A percentile compares a stretch with the other conserved stretches of the same genome.
phyloP scores from a whole-genome alignment of 2,329 filamentous ascomycete genomes.

The Neopestalotiopsis sp. region DNA sequence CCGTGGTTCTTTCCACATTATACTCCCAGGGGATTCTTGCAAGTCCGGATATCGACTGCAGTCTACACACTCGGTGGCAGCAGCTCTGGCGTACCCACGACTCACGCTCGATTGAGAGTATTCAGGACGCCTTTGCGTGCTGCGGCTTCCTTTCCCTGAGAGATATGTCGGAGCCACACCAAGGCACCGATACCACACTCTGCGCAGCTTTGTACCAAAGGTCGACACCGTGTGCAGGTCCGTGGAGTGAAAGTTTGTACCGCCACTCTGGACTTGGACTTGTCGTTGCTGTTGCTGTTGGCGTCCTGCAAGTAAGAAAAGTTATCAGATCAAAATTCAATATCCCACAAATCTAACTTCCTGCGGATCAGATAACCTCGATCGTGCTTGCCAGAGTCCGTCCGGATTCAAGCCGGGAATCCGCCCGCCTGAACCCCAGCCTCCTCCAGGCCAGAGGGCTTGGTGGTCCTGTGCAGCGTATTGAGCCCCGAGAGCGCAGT shows the following conservation, averaged over 20 bases:
- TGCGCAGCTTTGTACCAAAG: constrained; percentile 56
- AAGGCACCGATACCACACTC: constrained; percentile 31
- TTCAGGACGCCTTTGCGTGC: constrained; percentile 71
- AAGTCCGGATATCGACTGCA: constrained; percentile 49
- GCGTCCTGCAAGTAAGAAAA: constrained; percentile 56
- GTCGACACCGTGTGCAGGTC: constrained; percentile 50
- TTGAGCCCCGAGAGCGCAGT: not conserved
- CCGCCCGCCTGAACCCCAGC: too few relatives aligned
- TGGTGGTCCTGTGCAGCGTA: not conserved
- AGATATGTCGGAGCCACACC: constrained; percentile 65
- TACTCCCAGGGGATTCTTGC: constrained; percentile 38
- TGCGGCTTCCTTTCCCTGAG: constrained; percentile 64
- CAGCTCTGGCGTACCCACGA: constrained; percentile 57
- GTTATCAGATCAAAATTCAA: too few relatives aligned
- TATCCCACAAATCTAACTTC: not conserved
- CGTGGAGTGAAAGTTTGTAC: constrained; percentile 63
- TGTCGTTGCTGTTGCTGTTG: constrained; percentile 56
- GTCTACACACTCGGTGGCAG: constrained; percentile 62
- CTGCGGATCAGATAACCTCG: not conserved
- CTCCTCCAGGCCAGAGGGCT: too few relatives aligned
- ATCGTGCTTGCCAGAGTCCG: not conserved
- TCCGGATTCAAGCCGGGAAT: not conserved
- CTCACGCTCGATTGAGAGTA: constrained; percentile 51
- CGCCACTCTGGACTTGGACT: constrained; percentile 60
- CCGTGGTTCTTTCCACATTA: constrained; percentile 50